These are phyloP conservation scores for Phyllosticta paracitricarpa DNA, from an alignment of 2,329 filamentous ascomycete genomes.

Conservation along the genomic window DNA sequence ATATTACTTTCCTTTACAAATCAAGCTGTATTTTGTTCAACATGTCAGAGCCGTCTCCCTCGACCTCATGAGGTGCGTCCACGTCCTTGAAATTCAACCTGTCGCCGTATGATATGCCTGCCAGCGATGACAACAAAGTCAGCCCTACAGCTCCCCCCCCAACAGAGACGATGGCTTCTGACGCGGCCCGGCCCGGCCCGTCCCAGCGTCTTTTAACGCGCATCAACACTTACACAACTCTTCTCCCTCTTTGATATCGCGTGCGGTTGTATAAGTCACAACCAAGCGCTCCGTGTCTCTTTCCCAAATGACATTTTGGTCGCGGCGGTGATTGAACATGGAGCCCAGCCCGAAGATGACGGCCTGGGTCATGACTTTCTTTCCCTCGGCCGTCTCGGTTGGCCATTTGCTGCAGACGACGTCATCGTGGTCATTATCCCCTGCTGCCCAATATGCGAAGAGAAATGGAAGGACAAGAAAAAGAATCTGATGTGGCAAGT, in stretches of 20 bases:
- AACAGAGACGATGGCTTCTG: neutral
- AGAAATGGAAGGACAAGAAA: neutral
- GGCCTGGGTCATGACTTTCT: conserved; percentile 36
- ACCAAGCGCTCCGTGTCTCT: conserved; percentile 36
- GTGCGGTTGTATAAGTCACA: conserved; percentile 40
- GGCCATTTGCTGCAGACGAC: conserved; percentile 34
- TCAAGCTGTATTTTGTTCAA: conserved; percentile 33
- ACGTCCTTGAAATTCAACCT: conserved; percentile 39
- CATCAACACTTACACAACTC: conserved; percentile 40
- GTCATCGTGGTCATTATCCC: conserved; percentile 11
- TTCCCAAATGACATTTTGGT: conserved; percentile 48
- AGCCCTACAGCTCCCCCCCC: neutral
- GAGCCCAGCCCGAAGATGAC: conserved; percentile 46
- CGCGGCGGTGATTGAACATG: conserved; percentile 49
- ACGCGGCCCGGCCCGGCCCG: neutral
- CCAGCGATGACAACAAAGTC: neutral
- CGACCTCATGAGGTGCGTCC: conserved; percentile 11
- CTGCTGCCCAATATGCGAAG: neutral
- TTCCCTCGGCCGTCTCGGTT: conserved; percentile 15
- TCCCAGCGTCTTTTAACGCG: neutral
- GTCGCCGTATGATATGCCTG: conserved; percentile 39
- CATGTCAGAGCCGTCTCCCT: conserved; percentile 28
- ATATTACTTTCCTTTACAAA: neutral
- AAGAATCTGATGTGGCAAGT: neutral
- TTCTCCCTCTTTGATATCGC: conserved; percentile 42